Conservation (phyloP, 1,284 basidiomycete species). For the Porodaedalea pini region DNA sequence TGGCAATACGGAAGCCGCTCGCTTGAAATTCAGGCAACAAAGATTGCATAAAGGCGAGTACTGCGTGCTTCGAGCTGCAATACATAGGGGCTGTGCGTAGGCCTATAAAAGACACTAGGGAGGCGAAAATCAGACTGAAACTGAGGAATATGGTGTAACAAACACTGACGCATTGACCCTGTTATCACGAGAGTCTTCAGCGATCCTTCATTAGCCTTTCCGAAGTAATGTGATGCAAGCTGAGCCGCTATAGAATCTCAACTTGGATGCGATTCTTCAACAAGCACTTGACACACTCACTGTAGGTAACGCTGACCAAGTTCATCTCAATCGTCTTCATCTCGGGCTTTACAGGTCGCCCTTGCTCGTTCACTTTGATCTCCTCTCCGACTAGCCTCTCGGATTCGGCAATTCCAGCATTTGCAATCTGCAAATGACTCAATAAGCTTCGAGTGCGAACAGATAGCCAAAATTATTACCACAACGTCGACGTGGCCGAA, state of each 20-base stretch:
- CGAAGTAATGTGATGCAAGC: slow-evolving; percentile 50
- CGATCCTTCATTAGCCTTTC: slow-evolving; percentile 31
- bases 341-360: slow-evolving; percentile 42
- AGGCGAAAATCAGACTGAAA: slow-evolving; percentile 6
- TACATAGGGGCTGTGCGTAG: slow-evolving; percentile 46
- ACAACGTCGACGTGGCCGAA: slow-evolving; percentile 52
- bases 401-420: slow-evolving; percentile 52
- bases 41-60: slow-evolving; percentile 53
- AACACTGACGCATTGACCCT: slow-evolving; percentile 49
- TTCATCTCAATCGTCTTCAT: slow-evolving; percentile 51
- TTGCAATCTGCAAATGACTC: slow-evolving; percentile 40
- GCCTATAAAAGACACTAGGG: slow-evolving; percentile 47
- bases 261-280: no score
- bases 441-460: neutral
- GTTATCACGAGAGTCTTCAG: slow-evolving; percentile 51
- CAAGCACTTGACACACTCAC: no score
- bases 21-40: slow-evolving; percentile 35
- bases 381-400: slow-evolving; percentile 30
- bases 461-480: slow-evolving; percentile 28
- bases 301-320: slow-evolving; percentile 48
- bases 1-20: slow-evolving; percentile 44
- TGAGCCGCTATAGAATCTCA: slow-evolving; percentile 37
- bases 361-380: slow-evolving; percentile 33
- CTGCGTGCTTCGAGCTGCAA: slow-evolving; percentile 48
- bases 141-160: slow-evolving; percentile 4